Conservation (phyloP, 495 filamentous ascomycete genomes). For the Astrothelium macrocarpum region DNA sequence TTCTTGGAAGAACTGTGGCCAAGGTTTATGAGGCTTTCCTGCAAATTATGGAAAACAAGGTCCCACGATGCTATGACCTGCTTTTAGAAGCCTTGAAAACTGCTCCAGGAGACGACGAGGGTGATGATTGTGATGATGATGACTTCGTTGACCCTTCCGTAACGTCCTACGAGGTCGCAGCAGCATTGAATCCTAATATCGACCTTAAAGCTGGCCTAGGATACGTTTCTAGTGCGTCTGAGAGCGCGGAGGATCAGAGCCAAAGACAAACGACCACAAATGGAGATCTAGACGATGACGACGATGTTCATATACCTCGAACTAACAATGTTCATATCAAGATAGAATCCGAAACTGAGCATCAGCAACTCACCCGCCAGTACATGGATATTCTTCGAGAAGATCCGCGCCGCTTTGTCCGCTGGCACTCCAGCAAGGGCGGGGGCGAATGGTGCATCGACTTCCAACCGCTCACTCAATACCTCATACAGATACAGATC, state of each 20-base stretch:
- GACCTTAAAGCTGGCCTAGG: neutral
- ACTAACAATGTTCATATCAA: neutral
- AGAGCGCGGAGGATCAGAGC: slow-evolving; percentile 37
- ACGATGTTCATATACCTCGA: slow-evolving; percentile 15
- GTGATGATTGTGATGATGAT: slow-evolving; percentile 1
- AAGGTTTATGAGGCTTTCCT: slow-evolving; percentile 69
- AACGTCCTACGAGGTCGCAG: slow-evolving; percentile 20
- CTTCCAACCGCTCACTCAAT: slow-evolving; percentile 57
- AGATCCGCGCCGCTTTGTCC: slow-evolving; percentile 59
- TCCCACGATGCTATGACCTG: slow-evolving; percentile 49
- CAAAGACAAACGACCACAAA: slow-evolving; percentile 26
- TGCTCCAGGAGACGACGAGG: neutral
- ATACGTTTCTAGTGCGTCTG: slow-evolving; percentile 12
- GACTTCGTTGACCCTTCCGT: neutral
- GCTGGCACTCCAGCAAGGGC: slow-evolving; percentile 45
- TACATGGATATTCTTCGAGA: slow-evolving; percentile 70
- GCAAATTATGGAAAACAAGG: slow-evolving; percentile 54
- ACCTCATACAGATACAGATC: slow-evolving; percentile 62
- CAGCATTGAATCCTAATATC: slow-evolving; percentile 16
- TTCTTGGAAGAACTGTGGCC: slow-evolving; percentile 53
- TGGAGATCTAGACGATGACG: slow-evolving; percentile 36
- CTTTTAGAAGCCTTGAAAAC: slow-evolving; percentile 10
- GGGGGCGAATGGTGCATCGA: slow-evolving; percentile 70
- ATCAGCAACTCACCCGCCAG: neutral
- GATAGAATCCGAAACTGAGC: neutral